Conservation (phyloP, 176 grass and related monocot genomes). For the Oryza rufipogon region DNA sequence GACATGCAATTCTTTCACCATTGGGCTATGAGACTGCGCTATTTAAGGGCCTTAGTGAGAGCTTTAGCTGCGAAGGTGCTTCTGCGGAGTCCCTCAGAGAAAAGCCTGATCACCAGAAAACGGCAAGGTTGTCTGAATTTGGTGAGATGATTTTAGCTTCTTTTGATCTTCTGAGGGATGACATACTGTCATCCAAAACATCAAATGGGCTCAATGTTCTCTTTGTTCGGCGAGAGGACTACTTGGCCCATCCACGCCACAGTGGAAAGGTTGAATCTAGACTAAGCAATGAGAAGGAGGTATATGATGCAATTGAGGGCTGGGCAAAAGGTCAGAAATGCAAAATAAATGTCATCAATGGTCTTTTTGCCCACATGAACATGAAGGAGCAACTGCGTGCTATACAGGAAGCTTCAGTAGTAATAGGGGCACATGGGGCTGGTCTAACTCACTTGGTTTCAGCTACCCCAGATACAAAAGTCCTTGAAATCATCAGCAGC, state of each 20-base stretch:
- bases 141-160: conserved; percentile 83
- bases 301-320: conserved; percentile 61
- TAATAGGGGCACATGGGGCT: conserved; percentile 94
- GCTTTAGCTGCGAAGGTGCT: conserved; percentile 71
- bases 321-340: conserved; percentile 81
- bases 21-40: conserved; percentile 95
- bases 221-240: conserved; percentile 94
- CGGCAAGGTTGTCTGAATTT: conserved; percentile 90
- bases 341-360: conserved; percentile 84
- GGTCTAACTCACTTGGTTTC: conserved; percentile 92
- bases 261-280: conserved; percentile 89
- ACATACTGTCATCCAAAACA: conserved; percentile 43
- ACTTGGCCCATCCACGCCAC: conserved; percentile 91
- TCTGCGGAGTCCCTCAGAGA: conserved; percentile 47
- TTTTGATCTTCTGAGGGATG: conserved; percentile 63
- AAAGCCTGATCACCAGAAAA: conserved; percentile 62
- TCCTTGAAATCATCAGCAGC: conserved; percentile 95
- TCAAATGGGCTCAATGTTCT: conserved; percentile 67
- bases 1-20: conserved; percentile 83
- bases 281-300: conserved; percentile 83
- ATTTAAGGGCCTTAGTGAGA: conserved; percentile 91
- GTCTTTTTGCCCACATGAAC: conserved; percentile 89
- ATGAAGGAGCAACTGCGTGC: conserved; percentile 90
- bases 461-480: conserved; percentile 62
- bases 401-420: conserved; percentile 78